Base-by-base conservation (phyloP, 106 monocot genomes). In the Chionographis japonica region DNA sequence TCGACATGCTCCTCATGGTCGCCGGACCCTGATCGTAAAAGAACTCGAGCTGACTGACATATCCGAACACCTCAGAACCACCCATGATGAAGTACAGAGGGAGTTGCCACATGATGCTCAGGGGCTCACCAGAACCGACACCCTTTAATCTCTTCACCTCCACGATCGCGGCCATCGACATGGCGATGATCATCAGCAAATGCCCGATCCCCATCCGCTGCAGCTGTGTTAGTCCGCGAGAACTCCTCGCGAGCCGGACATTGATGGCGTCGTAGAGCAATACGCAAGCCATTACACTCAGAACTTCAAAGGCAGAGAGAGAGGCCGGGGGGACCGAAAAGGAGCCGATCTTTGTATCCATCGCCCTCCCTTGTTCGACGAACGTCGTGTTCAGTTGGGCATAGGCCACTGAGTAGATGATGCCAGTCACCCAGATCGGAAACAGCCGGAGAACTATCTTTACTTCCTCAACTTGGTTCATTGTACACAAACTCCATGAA, bases 311-410 rank as follows among this genome's bases (percentile, higher is more conserved):
- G 41, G 83, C 65, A 37, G 35, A 65, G 12, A 89, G 56, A 38
- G 88, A 81, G 12, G 85, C 88, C 8, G 89, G 77, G 43, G 89
- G 89, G 18, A 89, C 64, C 50, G 79, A 69, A 37, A 89, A 66
- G 35, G 75, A 73, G 2, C 69, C 57, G 13, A 89, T 50, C 20
- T 8, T 77, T 8, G 62, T 78, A 65, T 90, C 56, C 88, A 88
- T 80, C 27, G 65, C 68, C 20, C 41, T 77, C 3, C 77, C 88
- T 78, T 92, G 92, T 69, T 77, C 74, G 40, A 88, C 74, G 60
- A 92, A 92, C 12, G 82, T 85, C 5, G 84, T 85, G 18, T 68
- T 60, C 54, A 83, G 54, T 61, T 92, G 92, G 16, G 82, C 79
- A 50, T 68, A 83, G 9, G 75, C 68, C 6, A 75, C 65, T 6